Conservation (phyloP, 176 grass and related monocot genomes). For the Puccinellia tenuiflora region DNA sequence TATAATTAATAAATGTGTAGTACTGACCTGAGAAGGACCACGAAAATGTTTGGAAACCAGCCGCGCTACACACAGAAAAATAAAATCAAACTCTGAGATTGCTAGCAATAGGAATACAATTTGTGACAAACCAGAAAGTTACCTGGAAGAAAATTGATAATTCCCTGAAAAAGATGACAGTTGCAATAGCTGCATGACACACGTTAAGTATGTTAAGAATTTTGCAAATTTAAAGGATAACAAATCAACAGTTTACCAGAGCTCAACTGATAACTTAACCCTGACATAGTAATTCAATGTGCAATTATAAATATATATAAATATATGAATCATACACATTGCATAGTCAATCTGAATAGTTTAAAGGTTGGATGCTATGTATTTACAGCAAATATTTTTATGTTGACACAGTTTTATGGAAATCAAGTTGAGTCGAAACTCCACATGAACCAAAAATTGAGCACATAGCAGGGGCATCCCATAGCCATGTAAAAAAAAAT, state of each 20-base stretch:
- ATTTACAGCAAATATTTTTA: background rate
- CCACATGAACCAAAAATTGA: background rate
- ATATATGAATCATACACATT: background rate
- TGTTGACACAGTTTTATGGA: background rate
- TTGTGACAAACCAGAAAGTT: background rate
- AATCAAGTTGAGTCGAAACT: background rate
- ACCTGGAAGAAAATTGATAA: constrained; percentile 40
- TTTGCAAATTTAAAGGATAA: background rate
- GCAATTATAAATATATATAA: background rate
- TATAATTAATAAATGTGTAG: background rate
- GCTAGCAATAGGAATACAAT: background rate
- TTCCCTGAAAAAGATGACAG: constrained; percentile 48
- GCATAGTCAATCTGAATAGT: background rate
- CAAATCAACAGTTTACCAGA: constrained; percentile 6
- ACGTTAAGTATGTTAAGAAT: constrained; percentile 4
- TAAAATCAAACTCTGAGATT: background rate
- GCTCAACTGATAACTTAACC: background rate
- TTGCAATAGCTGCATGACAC: constrained; percentile 54
- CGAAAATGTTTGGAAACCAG: constrained; percentile 49
- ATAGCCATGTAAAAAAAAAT: background rate
- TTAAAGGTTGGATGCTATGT: background rate
- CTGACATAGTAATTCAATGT: background rate
- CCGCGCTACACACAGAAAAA: constrained; percentile 27
- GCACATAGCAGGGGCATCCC: background rate
- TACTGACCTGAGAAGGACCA: constrained; percentile 53